These are phyloP conservation scores for Escallonia rubra DNA, from an alignment of 129 eudicot genomes.

Conservation along the genomic window DNA sequence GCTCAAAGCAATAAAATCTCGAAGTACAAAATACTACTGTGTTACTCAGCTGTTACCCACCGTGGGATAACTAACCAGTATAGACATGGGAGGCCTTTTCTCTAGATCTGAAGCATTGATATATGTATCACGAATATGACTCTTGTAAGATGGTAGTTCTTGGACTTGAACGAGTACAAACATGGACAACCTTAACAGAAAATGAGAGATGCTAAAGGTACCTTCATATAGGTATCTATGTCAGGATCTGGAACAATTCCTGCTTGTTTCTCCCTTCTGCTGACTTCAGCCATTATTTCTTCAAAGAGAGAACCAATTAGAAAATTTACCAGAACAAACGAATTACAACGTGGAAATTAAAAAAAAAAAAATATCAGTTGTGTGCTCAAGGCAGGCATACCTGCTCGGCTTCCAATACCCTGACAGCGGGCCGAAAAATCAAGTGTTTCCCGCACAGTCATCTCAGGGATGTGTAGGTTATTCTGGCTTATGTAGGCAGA, in stretches of 20 bases:
- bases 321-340: not conserved
- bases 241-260: constrained; percentile 56
- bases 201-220: not conserved
- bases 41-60: too few species aligned
- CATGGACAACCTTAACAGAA: not conserved
- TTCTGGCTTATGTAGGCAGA: constrained; percentile 43
- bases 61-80: too few species aligned
- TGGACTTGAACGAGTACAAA: too few species aligned
- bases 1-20: too few species aligned
- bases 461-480: constrained; percentile 39
- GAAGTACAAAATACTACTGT: too few species aligned
- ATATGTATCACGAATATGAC: too few species aligned
- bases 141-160: too few species aligned
- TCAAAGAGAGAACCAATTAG: not conserved
- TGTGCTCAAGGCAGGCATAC: constrained; percentile 15
- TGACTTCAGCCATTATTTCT: constrained; percentile 43
- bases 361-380: not conserved
- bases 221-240: constrained; percentile 61
- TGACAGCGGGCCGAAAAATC: constrained; percentile 46
- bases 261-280: constrained; percentile 45
- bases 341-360: not conserved
- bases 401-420: constrained; percentile 48
- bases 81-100: too few species aligned
- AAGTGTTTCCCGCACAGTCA: constrained; percentile 57
- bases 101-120: too few species aligned